These are phyloP conservation scores for Aureobasidium melanogenum DNA, from an alignment of 2,329 filamentous ascomycete species.

Conservation along the genomic window DNA sequence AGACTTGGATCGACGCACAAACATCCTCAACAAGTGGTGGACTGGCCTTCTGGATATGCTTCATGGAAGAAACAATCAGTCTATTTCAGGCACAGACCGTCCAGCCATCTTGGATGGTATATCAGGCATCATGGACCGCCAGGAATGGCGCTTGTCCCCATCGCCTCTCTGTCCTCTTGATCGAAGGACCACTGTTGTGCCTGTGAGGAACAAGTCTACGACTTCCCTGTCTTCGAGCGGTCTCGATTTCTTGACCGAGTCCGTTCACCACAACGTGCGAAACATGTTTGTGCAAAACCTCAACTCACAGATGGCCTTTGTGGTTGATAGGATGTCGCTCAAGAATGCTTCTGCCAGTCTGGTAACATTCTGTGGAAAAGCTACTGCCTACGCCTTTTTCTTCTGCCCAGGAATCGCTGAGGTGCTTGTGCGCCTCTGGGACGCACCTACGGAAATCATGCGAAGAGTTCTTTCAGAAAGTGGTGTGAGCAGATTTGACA, in stretches of 20 bases:
- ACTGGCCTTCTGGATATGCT: slow-evolving; percentile 71
- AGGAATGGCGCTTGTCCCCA: slow-evolving; percentile 74
- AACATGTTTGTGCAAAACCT: slow-evolving; percentile 81
- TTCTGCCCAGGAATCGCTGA: slow-evolving; percentile 83
- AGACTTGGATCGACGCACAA: slow-evolving; percentile 70
- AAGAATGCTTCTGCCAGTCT: slow-evolving; percentile 57
- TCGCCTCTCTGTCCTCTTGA: slow-evolving; percentile 56
- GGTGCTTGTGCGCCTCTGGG: slow-evolving; percentile 74
- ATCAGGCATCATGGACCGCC: slow-evolving; percentile 74
- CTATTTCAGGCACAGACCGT: slow-evolving; percentile 74
- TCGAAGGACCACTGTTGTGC: slow-evolving; percentile 42
- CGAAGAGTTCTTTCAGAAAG: slow-evolving; percentile 64
- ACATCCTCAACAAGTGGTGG: slow-evolving; percentile 89
- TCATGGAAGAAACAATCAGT: slow-evolving; percentile 63
- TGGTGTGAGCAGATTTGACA: slow-evolving; percentile 49
- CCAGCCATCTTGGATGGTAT: slow-evolving; percentile 71
- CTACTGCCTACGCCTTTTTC: slow-evolving; percentile 86
- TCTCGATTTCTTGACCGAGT: slow-evolving; percentile 62
- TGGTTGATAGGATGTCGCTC: slow-evolving; percentile 81
- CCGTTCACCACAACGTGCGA: slow-evolving; percentile 78
- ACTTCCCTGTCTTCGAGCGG: slow-evolving; percentile 52
- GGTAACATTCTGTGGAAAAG: slow-evolving; percentile 82
- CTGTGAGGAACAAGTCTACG: slow-evolving; percentile 42
- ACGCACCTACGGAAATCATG: slow-evolving; percentile 57
- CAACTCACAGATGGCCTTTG: slow-evolving; percentile 71